Evolutionary conservation across 1,284 basidiomycete genomes (phyloP), one percentile per base, ranked within the genome.

Genomic region (Rhodotorula sp.): DNA sequence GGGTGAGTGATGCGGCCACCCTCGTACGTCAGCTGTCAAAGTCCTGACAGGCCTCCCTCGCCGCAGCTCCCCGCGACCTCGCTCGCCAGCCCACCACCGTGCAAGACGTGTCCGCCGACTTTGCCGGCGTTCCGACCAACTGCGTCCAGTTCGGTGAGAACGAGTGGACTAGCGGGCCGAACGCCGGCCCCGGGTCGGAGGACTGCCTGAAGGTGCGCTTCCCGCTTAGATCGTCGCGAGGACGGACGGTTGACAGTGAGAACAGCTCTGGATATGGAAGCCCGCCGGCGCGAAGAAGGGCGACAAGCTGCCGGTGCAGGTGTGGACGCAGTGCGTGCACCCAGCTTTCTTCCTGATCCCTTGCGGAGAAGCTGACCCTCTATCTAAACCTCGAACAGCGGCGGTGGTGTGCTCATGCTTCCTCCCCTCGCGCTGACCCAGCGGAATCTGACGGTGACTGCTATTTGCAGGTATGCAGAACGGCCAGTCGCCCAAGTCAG

Each of bases 111-210:
- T 61, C 59, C 3, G 44, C 53, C 34, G 66, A 67, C 46, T 67
- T 67, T 29, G 34, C 22, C 41, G 66, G 66, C 0, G 34, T 50
- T 8, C 36, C 29, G 2, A 61, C 59, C 5, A 60, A 53, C 8
- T 72, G 73, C 51, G 73, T 74, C 25, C 73, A 74, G 29, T 74
- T 74, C 56, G 70, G 66, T 17, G n/a, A n/a, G n/a, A n/a, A 66
- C 62, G 4, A 63, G 56, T 13, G 50, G 51, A 6, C 67, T 67
- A 51, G 66, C 69, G 34, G 74, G 74, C 25, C 67, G 22, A 73
- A 69, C 39, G 74, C 74, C 4, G 58, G 62, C 0, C 74, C 74
- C 1, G 74, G 74, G 32, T 63, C 65, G 44, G 74, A 73, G 46
- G 74, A 75, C 48, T 75, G 74, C 51, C 36, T 74, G 32, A 61